Percentiles rank a stretch among this genome's conserved stretches.
phyloP scores from a whole-genome alignment of 305 asterid species.

The Fraxinus velutina region DNA sequence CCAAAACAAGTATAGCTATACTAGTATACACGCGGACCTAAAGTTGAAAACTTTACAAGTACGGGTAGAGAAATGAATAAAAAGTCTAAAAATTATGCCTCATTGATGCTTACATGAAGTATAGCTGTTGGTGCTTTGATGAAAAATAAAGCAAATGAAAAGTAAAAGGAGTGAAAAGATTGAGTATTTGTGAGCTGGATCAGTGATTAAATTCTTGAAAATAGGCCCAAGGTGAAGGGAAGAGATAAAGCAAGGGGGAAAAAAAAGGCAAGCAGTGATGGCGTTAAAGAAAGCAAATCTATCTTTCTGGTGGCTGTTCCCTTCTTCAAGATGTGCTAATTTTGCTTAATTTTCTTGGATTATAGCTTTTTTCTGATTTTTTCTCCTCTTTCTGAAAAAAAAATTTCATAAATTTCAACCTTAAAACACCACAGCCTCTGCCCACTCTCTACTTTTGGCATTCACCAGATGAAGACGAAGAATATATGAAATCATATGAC shows the following conservation, averaged over 20 bases:
- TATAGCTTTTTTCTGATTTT: slow-evolving; percentile 10
- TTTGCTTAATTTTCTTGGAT: slow-evolving; percentile 22
- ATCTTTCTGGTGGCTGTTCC: slow-evolving; percentile 43
- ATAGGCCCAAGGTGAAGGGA: slow-evolving; percentile 28
- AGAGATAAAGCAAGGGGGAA: slow-evolving; percentile 28
- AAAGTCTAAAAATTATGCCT: slow-evolving; percentile 25
- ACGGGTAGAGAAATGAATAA: slow-evolving; percentile 19
- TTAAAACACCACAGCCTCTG: slow-evolving; percentile 1
- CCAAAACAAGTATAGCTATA: slow-evolving; percentile 16
- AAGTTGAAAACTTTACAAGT: slow-evolving; percentile 25
- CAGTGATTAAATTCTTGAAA: slow-evolving; percentile 51
- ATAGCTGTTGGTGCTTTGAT: slow-evolving; percentile 25
- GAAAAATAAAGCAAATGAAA: slow-evolving; percentile 21
- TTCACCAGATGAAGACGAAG: slow-evolving; percentile 11
- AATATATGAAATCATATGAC: slow-evolving; percentile 3
- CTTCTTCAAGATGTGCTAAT: slow-evolving; percentile 23
- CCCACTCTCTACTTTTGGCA: slow-evolving; percentile 15
- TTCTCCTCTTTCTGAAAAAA: neutral
- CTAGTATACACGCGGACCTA: slow-evolving; percentile 14
- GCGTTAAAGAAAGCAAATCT: slow-evolving; percentile 36
- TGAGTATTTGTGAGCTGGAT: slow-evolving; percentile 44
- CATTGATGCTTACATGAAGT: slow-evolving; percentile 37
- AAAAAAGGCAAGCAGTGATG: slow-evolving; percentile 11
- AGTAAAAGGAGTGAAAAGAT: slow-evolving; percentile 26
- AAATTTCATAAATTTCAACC: slow-evolving; percentile 13